Evolutionary conservation across 2,329 filamentous ascomycete genomes (phyloP), one percentile per base, ranked within the genome.

Genomic region (Emergomyces orientalis): DNA sequence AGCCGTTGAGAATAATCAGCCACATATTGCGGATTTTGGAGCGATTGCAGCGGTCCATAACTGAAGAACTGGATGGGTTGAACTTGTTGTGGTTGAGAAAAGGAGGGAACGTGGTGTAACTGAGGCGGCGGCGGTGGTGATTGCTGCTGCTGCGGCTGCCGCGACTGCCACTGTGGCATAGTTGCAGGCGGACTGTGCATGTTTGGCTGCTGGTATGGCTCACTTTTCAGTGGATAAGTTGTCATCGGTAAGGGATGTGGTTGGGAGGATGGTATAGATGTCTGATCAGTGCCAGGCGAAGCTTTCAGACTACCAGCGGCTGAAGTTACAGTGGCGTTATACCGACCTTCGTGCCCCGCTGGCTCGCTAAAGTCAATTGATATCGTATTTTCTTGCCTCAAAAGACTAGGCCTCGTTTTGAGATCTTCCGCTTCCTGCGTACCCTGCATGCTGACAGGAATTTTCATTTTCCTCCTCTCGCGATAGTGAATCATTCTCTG

Each of bases 401-500:
- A 22, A 45, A 27, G 39, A n/a, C 6, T 5, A 14, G 17, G 11
- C 39, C 19, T 56, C 39, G 52, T 27, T 8, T 59, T 39, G 41
- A 43, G 17, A 45, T 45, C 39, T 8, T 22, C 22, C 19, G 22
- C 22, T 45, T 43, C 25, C 8, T 27, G 37, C 3, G 65, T 55
- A 22, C 63, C 58, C 54, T 59, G 39, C 65, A 66, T 66, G 45
- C 55, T 65, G 25, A 67, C 63, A 3, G 72, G 72, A 37, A 69
- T 63, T 60, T 69, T 70, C 11, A 71, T 65, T 65, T 64, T 71
- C 47, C 69, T 70, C 60, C 69, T 65, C 54, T 71, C 69, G 37
- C 66, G 71, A 65, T 72, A 77, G 14, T 66, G 68, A 49, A 63
- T 66, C 60, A 71, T 70, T 30, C 72, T 69, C 45, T 82, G 80